phyloP scores from a whole-genome alignment of 192 early-diverging fungal species.

The Mortierella hygrophila region DNA sequence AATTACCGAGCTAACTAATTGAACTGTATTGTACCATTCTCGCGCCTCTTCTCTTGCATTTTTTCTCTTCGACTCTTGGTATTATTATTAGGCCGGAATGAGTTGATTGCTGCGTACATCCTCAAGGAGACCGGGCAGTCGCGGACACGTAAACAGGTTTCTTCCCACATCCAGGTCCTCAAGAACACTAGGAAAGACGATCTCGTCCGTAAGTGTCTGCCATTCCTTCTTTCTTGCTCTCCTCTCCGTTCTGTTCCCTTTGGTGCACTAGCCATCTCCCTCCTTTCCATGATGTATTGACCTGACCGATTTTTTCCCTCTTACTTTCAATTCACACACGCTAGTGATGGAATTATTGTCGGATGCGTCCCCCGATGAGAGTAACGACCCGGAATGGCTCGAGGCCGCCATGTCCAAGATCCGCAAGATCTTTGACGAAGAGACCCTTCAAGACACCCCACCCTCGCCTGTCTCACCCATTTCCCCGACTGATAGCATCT shows the following conservation, averaged over 20 bases:
- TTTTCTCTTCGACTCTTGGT: neutral
- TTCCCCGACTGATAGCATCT: constrained; percentile 30
- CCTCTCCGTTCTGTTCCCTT: too few relatives aligned
- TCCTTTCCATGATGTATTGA: neutral
- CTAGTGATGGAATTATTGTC: constrained; percentile 50
- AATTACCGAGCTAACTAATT: too few relatives aligned
- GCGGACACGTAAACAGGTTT: constrained; percentile 83
- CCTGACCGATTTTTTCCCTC: neutral
- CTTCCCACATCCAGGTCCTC: constrained; percentile 84
- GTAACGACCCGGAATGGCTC: constrained; percentile 27
- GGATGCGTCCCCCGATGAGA: constrained; percentile 38
- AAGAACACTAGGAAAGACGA: constrained; percentile 77
- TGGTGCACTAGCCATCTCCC: neutral
- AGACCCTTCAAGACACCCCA: constrained; percentile 22
- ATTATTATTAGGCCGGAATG: constrained; percentile 66
- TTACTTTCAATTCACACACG: neutral
- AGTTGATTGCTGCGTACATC: constrained; percentile 82
- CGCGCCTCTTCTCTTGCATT: too few relatives aligned
- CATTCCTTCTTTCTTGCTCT: neutral
- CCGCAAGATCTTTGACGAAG: constrained; percentile 29
- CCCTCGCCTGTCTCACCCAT: constrained; percentile 23
- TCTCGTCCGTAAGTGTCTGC: constrained; percentile 52
- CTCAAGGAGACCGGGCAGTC: constrained; percentile 72
- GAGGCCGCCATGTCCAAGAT: constrained; percentile 33
- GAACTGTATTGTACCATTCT: constrained; percentile 18